Evolutionary conservation across 1,139 yeast species (phyloP), one percentile per base, ranked within the genome.

Genomic region (Insectozyma bohioensis): DNA sequence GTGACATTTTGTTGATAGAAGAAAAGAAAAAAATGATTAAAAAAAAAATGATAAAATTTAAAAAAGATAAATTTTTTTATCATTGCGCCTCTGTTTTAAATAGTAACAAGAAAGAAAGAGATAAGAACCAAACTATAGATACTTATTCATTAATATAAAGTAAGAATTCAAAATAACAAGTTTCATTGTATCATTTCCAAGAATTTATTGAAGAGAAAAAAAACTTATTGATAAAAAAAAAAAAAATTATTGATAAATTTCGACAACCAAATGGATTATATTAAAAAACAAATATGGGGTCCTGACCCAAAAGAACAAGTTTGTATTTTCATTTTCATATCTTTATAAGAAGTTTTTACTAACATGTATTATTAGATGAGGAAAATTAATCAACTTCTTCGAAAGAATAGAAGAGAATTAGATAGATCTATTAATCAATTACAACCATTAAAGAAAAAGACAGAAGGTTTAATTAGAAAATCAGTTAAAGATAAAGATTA

Each of bases 281-380:
- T 90, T 28, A 88, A 86, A 62, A 80, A 80, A 54, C 85, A 90
- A 7, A 80, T 90, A 33, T 90, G 94, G 81, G 98, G 97, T 1
- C 96, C 96, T 0, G 96, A 88, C 56, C 95, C 97, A 28, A 82
- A 82, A 51, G 97, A 92, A 52, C 97, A 87, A 49, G 78, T 72
- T 61, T 33, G 77, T 61, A 15, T 5, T 11, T 27, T 19, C 22
- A 30, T 28, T 30, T 7, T 12, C 15, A n/a, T 15, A 10, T 12
- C n/a, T 9, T 12, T 30, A 9, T 13, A 7, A 8, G 3, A 10
- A 4, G 14, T 19, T 10, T 11, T 4, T 20, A 27, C 30, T 27
- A 27, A 27, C 30, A 8, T n/a, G n/a, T n/a, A n/a, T n/a, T 18
- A n/a, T 4, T 45, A 76, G 78, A 85, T 84, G 70, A 72, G 95